Base-by-base conservation (phyloP, 139 green algal species). In the Chlamydomonas schloesseri region DNA sequence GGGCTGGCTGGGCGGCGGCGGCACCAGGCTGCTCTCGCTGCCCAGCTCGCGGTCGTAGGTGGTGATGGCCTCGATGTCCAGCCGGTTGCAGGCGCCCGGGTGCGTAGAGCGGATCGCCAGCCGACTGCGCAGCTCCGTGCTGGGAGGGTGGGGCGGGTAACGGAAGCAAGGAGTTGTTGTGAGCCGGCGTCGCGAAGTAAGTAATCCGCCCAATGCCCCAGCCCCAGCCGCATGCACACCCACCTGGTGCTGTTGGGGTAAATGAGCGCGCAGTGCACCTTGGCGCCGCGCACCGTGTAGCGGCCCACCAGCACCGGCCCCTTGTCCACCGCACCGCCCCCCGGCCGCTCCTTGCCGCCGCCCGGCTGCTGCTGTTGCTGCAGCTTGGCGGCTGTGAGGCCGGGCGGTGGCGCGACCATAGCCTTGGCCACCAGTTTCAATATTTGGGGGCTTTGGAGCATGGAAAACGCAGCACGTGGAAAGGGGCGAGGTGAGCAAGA, bases 71-170 rank as follows among this genome's bases (percentile, higher is more conserved):
- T 91, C 71, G 8, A 96, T 88, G 69, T 97, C 95, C 55, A 98
- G 87, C 37, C 96, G 90, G 92, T 98, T 95, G 89, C 95, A 91
- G 37, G 93, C 96, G 10, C 95, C 96, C 1, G 72, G 89, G 9
- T 70, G 53, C 0, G 94, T 97, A 50, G 90, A 96, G 29, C 95
- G 88, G 71, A 98, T 81, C 42, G 58, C 42, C 69, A 96, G 72
- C 47, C 88, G 87, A 0, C 88, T 89, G 17, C 93, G 87, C 50
- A 98, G 92, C 84, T 98, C 92, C 0, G 96, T 98, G 67, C 65
- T 84, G 28, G 6, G 42, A 8, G 42, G 42, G 42, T 13, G 42
- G n/a, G n/a, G n/a, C n/a, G n/a, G n/a, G n/a, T n/a, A n/a, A n/a
- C n/a, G n/a, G n/a, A n/a, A n/a, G n/a, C n/a, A n/a, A n/a, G n/a